Evolutionary conservation across 805 yeast species (phyloP).

Genomic region (Blastobotrys americana): DNA sequence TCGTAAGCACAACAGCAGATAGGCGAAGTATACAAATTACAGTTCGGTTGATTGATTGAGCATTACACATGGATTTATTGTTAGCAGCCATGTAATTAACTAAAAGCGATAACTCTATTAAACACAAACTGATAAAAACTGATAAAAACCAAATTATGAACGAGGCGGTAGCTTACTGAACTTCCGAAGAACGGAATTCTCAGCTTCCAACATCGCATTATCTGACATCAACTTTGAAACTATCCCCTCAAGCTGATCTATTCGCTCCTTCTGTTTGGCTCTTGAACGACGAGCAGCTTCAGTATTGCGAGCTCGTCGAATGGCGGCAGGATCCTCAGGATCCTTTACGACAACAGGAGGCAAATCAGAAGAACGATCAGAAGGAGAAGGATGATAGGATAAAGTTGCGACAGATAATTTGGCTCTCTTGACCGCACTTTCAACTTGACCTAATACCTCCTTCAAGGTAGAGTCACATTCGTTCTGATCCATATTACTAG

Average conservation of each 20-base stretch:
- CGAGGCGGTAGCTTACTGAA: slow-evolving; percentile 6
- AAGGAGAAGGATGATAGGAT: not conserved
- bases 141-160: not conserved
- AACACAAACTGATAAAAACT: not conserved
- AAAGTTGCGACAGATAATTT: not conserved
- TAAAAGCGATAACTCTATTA: not conserved
- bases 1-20: too few species aligned
- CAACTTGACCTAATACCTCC: not conserved
- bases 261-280: slow-evolving; percentile 86
- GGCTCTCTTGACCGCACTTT: not conserved
- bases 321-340: slow-evolving; percentile 50
- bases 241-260: slow-evolving; percentile 70
- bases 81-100: not conserved
- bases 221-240: slow-evolving; percentile 56
- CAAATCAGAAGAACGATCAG: slow-evolving; percentile 26
- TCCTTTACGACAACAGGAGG: slow-evolving; percentile 51
- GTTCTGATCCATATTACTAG: not conserved
- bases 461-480: not conserved
- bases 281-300: slow-evolving; percentile 91
- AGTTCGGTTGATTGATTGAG: too few species aligned
- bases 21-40: too few species aligned
- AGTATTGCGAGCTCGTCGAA: slow-evolving; percentile 94
- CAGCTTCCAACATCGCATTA: slow-evolving; percentile 55
- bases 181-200: slow-evolving; percentile 26
- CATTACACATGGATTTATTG: slow-evolving; percentile 22